Conservation (phyloP, 305 asterid genomes). For the Fraxinus baroniana region DNA sequence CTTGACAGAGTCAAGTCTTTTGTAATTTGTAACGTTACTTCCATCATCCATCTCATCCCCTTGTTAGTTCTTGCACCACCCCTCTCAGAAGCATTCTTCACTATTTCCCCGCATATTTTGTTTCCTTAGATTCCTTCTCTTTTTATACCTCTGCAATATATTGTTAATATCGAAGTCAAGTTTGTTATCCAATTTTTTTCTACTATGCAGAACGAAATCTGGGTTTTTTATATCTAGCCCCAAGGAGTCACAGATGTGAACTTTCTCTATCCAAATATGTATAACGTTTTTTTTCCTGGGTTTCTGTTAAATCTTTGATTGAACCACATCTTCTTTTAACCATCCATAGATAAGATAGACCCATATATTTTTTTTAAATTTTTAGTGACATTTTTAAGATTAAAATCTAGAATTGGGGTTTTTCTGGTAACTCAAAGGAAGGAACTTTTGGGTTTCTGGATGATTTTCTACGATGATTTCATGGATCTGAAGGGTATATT, state of each 20-base stretch:
- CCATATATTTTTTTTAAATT: background rate
- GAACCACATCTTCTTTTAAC: background rate
- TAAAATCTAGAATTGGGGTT: background rate
- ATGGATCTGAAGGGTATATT: background rate
- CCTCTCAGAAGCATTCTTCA: background rate
- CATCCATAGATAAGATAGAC: slow-evolving; percentile 1
- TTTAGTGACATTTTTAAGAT: background rate
- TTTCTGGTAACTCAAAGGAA: background rate
- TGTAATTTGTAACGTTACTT: background rate
- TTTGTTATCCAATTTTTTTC: background rate
- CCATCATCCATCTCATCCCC: background rate
- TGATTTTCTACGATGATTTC: background rate
- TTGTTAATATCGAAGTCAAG: background rate
- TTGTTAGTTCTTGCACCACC: background rate
- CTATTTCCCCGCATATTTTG: background rate
- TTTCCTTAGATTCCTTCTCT: background rate
- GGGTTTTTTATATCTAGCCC: background rate
- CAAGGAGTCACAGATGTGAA: background rate
- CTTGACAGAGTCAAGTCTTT: background rate
- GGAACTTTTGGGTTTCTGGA: background rate
- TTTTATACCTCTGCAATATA: background rate
- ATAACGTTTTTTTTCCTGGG: background rate
- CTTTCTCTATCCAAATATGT: background rate
- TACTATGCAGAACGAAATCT: background rate
- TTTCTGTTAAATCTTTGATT: background rate